phyloP scores from a whole-genome alignment of 306 rosid species.

The Betula pendula region DNA sequence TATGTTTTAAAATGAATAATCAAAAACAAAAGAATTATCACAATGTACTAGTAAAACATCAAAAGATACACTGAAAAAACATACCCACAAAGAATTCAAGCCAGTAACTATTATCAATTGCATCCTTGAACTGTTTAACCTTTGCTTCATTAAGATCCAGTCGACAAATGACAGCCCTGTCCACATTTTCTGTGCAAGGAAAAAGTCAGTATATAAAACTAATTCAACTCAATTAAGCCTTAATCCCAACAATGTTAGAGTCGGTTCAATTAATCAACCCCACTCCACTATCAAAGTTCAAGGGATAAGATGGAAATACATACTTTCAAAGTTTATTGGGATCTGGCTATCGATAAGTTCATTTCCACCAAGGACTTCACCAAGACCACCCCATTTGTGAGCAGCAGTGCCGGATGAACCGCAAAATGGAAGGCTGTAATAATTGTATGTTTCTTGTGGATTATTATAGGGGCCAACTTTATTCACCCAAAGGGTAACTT shows the following conservation, averaged over 20 bases:
- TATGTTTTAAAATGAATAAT: constrained; percentile 1
- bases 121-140: constrained; percentile 88
- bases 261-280: constrained; percentile 17
- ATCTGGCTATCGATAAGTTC: constrained; percentile 91
- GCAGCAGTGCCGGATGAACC: constrained; percentile 54
- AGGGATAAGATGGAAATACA: constrained; percentile 27
- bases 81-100: constrained; percentile 97
- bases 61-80: constrained; percentile 33
- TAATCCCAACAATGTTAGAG: constrained; percentile 8
- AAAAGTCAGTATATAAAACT: constrained; percentile 12
- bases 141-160: constrained; percentile 59
- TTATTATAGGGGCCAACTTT: constrained; percentile 98
- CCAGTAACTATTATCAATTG: constrained; percentile 92
- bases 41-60: constrained; percentile 7
- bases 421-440: constrained; percentile 93
- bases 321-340: constrained; percentile 75
- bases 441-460: constrained; percentile 98
- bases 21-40: background rate
- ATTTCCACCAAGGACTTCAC: constrained; percentile 97
- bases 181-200: constrained; percentile 67
- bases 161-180: constrained; percentile 61
- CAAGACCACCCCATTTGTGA: constrained; percentile 99
- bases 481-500: constrained; percentile 91
- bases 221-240: background rate
- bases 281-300: constrained; percentile 20